These are phyloP conservation scores for Cordyceps farinosa DNA, from an alignment of 2,329 filamentous ascomycete species.

Conservation along the genomic window DNA sequence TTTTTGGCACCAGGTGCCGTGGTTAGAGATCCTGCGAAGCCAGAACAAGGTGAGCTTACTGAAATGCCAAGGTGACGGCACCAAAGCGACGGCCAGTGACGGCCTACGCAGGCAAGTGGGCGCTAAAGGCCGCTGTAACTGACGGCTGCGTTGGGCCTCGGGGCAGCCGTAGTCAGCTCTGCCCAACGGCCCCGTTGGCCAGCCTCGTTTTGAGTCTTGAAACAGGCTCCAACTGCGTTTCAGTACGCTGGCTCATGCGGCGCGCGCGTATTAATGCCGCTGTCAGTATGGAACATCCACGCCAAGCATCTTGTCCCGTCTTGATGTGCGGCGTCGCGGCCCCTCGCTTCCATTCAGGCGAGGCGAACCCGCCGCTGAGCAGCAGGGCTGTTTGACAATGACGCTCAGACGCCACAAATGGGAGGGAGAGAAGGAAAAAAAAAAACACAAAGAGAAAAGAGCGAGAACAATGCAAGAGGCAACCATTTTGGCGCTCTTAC, in stretches of 20 bases:
- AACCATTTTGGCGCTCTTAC: neutral
- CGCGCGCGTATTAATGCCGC: constrained; percentile 2
- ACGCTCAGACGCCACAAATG: neutral
- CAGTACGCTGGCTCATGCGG: neutral
- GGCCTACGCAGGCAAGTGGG: neutral
- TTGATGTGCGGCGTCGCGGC: neutral
- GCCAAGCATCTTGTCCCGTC: neutral
- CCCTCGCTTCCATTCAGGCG: neutral
- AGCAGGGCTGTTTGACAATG: neutral
- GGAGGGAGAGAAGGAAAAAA: neutral
- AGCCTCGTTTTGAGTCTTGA: constrained; percentile 4
- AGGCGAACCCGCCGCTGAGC: neutral
- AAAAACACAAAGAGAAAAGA: neutral
- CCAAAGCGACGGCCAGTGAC: too few species aligned
- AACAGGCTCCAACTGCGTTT: constrained; percentile 7
- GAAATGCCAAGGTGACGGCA: too few species aligned
- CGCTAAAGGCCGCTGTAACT: neutral
- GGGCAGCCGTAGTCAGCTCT: neutral
- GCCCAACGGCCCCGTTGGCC: neutral
- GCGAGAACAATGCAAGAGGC: neutral
- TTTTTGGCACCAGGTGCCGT: too few species aligned
- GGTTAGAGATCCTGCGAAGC: too few species aligned
- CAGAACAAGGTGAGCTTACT: too few species aligned
- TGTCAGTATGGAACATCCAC: neutral
- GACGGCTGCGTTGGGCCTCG: neutral